Evolutionary conservation across 805 yeast genomes (phyloP), one percentile per base, ranked within the genome.

Genomic region (Candida dendrica): DNA sequence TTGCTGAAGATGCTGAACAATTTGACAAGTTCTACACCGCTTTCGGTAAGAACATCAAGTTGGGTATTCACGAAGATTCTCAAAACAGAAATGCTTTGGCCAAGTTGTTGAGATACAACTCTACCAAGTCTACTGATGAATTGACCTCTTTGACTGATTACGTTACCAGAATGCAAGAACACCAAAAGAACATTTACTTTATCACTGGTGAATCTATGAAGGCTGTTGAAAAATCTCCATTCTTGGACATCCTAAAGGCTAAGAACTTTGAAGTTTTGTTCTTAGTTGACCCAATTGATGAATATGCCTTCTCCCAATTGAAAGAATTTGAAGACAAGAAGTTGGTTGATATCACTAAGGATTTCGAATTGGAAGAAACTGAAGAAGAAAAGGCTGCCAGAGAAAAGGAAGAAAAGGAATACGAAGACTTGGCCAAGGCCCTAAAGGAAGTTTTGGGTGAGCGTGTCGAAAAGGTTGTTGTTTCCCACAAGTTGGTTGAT

Each of bases 241-340:
- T 93, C 86, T 81, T 93, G 71, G 98, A 93, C 63, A 97, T 95
- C 56, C 82, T 91, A 72, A 93, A 90, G 80, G 95, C 95, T 57
- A 95, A 93, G 82, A 84, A 87, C 77, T 93, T 93, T 60, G 99
- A 93, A 77, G 98, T 93, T 50, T 79, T 93, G 67, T 93, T 83
- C 88, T 73, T 93, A 67, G 95, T 84, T 74, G 99, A 93, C 73
- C 98, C 99, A 74, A 93, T 93, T 71, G 99, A 93, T 65, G 99
- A 93, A 78, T 93, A 93, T 68, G 98, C 98, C 59, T 89, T 89
- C 89, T 87, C 96, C 60, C 98, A 93, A 75, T 81, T 93, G 74
- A 93, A 93, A 81, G 99, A 93, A 78, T 93, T 84, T 64, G 99
- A 93, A 75, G 97, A 95, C 79, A 93, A 93, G 84, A 89, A 91